phyloP scores from a whole-genome alignment of 768 basidiomycete species.

The Pilatotrama ljubarskyi region DNA sequence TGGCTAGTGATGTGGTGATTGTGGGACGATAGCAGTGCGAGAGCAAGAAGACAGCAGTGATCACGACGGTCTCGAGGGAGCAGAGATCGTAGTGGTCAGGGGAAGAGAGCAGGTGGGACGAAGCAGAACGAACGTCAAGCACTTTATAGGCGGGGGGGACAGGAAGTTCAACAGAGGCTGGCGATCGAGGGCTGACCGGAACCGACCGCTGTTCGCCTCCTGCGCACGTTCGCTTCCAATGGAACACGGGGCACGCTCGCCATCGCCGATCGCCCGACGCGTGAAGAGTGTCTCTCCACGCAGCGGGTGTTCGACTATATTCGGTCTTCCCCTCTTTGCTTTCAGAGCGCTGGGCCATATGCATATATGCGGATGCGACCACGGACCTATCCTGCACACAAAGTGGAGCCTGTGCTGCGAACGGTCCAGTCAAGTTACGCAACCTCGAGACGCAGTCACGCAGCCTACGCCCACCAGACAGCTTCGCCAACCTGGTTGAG shows the following conservation, averaged over 20 bases:
- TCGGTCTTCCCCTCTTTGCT: too few species aligned
- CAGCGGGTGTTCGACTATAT: background rate
- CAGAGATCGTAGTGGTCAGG: slow-evolving; percentile 24
- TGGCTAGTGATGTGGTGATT: slow-evolving; percentile 15
- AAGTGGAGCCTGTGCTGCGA: too few species aligned
- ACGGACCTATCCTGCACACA: background rate
- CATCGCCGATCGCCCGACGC: background rate
- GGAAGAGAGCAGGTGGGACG: slow-evolving; percentile 19
- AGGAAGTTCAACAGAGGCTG: slow-evolving; percentile 10
- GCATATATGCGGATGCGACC: background rate
- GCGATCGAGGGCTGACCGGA: slow-evolving; percentile 12
- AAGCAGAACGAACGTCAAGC: background rate
- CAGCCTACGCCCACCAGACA: too few species aligned
- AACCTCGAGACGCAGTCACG: too few species aligned
- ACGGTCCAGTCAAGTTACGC: too few species aligned
- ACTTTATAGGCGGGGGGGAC: slow-evolving; percentile 1
- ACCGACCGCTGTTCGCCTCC: slow-evolving; percentile 5
- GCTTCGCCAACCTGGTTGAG: too few species aligned
- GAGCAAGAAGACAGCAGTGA: slow-evolving; percentile 11
- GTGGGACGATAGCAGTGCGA: slow-evolving; percentile 21
- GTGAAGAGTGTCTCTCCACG: background rate
- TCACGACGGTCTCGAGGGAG: slow-evolving; percentile 14
- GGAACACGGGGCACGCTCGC: background rate
- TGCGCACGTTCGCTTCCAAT: background rate
- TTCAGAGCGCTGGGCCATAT: too few species aligned